Percentiles rank a stretch among this genome's conserved stretches.
Evolutionary conservation across 75 land plant species (phyloP).

Genomic region (Pseudotsuga menziesii): DNA sequence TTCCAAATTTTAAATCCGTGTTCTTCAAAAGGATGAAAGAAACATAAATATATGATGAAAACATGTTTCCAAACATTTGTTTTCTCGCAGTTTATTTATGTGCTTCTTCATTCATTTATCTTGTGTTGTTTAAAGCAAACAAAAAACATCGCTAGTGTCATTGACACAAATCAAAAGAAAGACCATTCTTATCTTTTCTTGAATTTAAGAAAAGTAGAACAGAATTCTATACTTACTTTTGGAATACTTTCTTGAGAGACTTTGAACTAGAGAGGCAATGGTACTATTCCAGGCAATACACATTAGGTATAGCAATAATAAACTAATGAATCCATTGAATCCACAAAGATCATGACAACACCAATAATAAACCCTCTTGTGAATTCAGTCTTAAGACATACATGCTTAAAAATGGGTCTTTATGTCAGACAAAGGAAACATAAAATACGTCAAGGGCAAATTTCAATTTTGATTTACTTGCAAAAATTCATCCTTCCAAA

Average conservation of each 20-base stretch:
- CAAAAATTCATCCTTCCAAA: constrained; percentile 5
- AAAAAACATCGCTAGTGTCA: background rate
- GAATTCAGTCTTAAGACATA: background rate
- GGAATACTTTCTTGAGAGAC: background rate
- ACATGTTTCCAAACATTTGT: background rate
- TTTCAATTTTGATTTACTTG: background rate
- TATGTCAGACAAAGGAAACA: background rate
- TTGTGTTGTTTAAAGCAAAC: background rate
- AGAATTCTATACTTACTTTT: background rate
- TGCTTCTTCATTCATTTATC: background rate
- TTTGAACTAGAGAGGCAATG: background rate
- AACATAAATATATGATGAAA: background rate
- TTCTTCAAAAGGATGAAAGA: too few species aligned
- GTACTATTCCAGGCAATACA: background rate
- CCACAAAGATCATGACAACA: background rate
- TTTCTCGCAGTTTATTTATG: background rate
- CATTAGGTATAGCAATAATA: background rate
- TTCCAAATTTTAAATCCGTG: too few species aligned
- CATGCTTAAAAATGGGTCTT: background rate
- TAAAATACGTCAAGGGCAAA: background rate
- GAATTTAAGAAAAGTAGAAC: background rate
- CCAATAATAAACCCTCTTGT: background rate
- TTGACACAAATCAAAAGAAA: background rate
- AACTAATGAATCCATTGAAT: too few species aligned
- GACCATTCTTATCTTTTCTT: background rate